Evolutionary conservation across 371 early-diverging fungal species (phyloP).

Genomic region (Synchytrium microbalum): DNA sequence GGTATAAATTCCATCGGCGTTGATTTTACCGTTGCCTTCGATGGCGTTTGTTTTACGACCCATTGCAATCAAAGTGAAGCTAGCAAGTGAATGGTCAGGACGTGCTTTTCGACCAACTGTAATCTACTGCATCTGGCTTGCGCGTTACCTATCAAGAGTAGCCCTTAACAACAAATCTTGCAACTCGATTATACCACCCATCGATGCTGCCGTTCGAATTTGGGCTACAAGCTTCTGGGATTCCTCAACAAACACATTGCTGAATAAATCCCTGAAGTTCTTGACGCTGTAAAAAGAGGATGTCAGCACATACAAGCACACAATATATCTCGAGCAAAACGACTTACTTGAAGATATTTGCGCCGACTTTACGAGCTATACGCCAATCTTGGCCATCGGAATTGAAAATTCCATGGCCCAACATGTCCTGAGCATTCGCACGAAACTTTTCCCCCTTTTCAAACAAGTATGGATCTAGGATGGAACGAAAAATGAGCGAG

Average conservation of each 20-base stretch:
- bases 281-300: no score
- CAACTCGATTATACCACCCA: background rate
- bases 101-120: no score
- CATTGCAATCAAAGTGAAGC: no score
- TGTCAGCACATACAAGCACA: no score
- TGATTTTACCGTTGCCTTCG: background rate
- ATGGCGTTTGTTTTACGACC: background rate
- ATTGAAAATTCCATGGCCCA: slow-evolving; percentile 70
- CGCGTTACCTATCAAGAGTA: no score
- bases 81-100: no score
- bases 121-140: no score
- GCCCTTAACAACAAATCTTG: background rate
- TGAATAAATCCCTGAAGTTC: background rate
- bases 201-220: background rate
- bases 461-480: slow-evolving; percentile 1
- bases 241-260: background rate
- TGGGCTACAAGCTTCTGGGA: background rate
- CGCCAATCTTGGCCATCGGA: slow-evolving; percentile 59
- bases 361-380: slow-evolving; percentile 58
- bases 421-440: slow-evolving; percentile 24
- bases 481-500: no score
- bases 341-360: slow-evolving; percentile 61
- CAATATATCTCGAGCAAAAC: no score
- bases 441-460: background rate
- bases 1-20: background rate